These are phyloP conservation scores for Zychaea mexicana DNA, from an alignment of 371 early-diverging fungal species.

Conservation along the genomic window DNA sequence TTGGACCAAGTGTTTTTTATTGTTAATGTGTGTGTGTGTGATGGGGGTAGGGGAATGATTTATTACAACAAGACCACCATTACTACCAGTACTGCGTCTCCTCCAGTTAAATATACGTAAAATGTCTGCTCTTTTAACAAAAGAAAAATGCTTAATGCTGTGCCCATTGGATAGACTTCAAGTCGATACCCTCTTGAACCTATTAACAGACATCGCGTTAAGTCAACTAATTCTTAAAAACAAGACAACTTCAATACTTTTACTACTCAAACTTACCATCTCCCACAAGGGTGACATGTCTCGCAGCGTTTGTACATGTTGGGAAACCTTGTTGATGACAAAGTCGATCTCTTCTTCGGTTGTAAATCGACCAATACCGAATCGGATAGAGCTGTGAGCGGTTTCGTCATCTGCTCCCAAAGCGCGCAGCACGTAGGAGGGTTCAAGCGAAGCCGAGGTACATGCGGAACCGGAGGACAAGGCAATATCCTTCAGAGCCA, in stretches of 20 bases:
- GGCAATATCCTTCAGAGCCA: slow-evolving; percentile 99
- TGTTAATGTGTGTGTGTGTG: no score
- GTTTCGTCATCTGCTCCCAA: slow-evolving; percentile 98
- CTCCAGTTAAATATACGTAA: no score
- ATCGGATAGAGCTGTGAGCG: slow-evolving; percentile 98
- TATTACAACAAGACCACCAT: no score
- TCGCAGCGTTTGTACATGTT: slow-evolving; percentile 92
- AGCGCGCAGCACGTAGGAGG: slow-evolving; percentile 98
- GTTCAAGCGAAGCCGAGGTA: slow-evolving; percentile 99
- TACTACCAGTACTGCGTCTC: no score
- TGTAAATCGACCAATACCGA: slow-evolving; percentile 99
- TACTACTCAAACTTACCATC: slow-evolving; percentile 65
- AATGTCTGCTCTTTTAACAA: no score
- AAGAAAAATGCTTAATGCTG: slow-evolving; percentile 68
- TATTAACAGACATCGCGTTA: slow-evolving; percentile 12
- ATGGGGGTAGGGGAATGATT: no score
- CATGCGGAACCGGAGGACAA: slow-evolving; percentile 98
- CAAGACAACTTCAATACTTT: no score
- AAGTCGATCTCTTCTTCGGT: slow-evolving; percentile 96
- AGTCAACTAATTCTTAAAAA: no score
- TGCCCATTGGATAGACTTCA: slow-evolving; percentile 92
- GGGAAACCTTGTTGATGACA: slow-evolving; percentile 82
- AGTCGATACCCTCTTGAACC: slow-evolving; percentile 90
- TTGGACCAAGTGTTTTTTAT: no score
- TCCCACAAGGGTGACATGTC: slow-evolving; percentile 99